These are phyloP conservation scores for Loxodes magnus DNA, from an alignment of 73 alveolate species.

Conservation along the genomic window DNA sequence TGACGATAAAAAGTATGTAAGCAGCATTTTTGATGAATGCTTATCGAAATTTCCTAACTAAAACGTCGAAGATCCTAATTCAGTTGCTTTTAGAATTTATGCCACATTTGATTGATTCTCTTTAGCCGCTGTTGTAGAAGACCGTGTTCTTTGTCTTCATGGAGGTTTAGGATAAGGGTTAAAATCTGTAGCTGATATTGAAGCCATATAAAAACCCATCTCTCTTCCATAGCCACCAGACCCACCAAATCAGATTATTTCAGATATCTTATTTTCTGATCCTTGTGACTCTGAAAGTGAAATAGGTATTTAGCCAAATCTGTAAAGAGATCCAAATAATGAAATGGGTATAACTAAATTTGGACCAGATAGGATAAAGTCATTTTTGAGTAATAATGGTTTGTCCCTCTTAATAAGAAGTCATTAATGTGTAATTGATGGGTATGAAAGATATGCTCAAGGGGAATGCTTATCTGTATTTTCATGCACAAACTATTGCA, in stretches of 20 bases:
- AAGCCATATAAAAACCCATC: conserved; percentile 68
- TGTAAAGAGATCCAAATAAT: conserved; percentile 21
- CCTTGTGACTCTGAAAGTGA: conserved; percentile 48
- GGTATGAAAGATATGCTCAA: conserved; percentile 40
- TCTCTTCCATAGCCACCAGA: conserved; percentile 40
- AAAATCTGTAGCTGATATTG: conserved; percentile 64
- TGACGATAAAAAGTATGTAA: conserved; percentile 42
- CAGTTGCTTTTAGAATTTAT: conserved; percentile 45
- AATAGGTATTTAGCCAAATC: conserved; percentile 28
- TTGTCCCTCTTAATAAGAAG: conserved; percentile 43
- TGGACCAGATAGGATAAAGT: conserved; percentile 57
- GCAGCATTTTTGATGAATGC: conserved; percentile 14
- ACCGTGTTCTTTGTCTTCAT: conserved; percentile 71
- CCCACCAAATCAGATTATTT: conserved; percentile 31
- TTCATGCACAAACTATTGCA: conserved; percentile 62
- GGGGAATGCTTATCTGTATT: conserved; percentile 49
- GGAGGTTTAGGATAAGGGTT: conserved; percentile 89
- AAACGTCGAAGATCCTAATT: conserved; percentile 26
- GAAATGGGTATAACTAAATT: conserved; percentile 31
- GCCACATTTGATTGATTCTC: conserved; percentile 84
- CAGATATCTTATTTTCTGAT: conserved; percentile 63
- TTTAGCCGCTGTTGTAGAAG: conserved; percentile 82
- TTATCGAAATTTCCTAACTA: conserved; percentile 19
- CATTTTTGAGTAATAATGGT: conserved; percentile 49
- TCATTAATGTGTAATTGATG: conserved; percentile 59